These are phyloP conservation scores for Hibiscus tridactylites DNA, from an alignment of 345 rosid genomes.

Conservation along the genomic window DNA sequence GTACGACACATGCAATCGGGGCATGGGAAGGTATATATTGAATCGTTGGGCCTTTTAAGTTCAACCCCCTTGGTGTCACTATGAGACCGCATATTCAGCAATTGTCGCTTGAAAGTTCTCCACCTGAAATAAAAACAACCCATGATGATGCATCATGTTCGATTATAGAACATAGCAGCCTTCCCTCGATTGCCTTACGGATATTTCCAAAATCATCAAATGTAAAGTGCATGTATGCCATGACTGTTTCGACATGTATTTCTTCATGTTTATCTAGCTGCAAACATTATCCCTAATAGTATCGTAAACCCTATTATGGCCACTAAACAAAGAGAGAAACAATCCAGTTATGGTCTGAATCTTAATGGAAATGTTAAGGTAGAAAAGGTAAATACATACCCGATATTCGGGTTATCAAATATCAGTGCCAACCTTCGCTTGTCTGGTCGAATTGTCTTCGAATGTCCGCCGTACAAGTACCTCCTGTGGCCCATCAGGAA, in stretches of 20 bases:
- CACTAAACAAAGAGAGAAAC: no score
- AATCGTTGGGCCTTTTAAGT: constrained; percentile 79
- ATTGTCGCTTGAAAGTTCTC: constrained; percentile 84
- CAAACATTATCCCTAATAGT: no score
- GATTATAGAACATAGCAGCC: background rate
- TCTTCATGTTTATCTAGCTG: no score
- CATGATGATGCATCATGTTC: background rate
- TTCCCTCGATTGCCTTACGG: background rate
- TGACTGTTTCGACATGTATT: no score
- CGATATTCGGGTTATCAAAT: constrained; percentile 81
- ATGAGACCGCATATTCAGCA: constrained; percentile 84
- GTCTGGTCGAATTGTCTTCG: constrained; percentile 94
- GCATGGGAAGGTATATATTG: constrained; percentile 84
- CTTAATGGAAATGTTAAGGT: background rate
- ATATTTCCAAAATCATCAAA: background rate
- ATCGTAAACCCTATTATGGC: no score
- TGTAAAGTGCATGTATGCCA: background rate
- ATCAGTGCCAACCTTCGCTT: constrained; percentile 90
- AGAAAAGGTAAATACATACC: constrained; percentile 37
- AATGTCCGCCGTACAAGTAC: constrained; percentile 82
- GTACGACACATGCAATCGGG: constrained; percentile 92
- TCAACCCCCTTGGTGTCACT: constrained; percentile 93
- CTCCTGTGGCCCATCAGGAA: constrained; percentile 96
- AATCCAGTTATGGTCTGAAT: no score
- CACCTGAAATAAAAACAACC: constrained; percentile 40